Percentiles rank a stretch among this genome's conserved stretches.
Conservation (phyloP, 1,284 basidiomycete species). For the Meripilus lineatus region DNA sequence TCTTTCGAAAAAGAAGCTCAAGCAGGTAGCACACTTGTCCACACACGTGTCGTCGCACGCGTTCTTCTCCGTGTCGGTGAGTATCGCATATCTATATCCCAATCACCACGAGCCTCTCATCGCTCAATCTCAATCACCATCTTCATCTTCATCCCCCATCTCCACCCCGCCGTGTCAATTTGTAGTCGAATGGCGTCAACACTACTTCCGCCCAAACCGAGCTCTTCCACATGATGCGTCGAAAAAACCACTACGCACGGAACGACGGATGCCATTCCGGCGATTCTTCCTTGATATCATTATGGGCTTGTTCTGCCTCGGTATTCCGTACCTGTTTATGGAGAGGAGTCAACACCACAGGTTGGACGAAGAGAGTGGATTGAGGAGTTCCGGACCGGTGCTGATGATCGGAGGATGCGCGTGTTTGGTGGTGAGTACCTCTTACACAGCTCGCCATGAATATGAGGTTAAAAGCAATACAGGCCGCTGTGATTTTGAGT, state of each 20-base stretch:
- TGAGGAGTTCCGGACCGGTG: slow-evolving; percentile 49
- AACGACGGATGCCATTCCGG: slow-evolving; percentile 37
- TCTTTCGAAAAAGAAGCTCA: slow-evolving; percentile 40
- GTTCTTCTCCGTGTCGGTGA: slow-evolving; percentile 63
- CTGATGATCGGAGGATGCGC: slow-evolving; percentile 60
- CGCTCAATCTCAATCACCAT: no score
- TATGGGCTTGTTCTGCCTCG: slow-evolving; percentile 58
- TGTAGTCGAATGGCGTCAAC: slow-evolving; percentile 72
- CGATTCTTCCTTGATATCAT: slow-evolving; percentile 51
- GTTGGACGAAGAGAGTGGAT: slow-evolving; percentile 55
- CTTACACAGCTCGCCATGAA: not conserved
- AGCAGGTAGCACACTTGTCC: slow-evolving; percentile 38
- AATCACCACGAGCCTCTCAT: not conserved
- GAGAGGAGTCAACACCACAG: slow-evolving; percentile 42
- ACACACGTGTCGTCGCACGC: slow-evolving; percentile 63
- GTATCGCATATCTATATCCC: slow-evolving; percentile 20
- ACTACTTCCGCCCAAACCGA: slow-evolving; percentile 57
- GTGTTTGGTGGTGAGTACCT: slow-evolving; percentile 42
- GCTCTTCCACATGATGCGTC: slow-evolving; percentile 50
- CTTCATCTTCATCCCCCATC: no score
- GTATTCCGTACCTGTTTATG: slow-evolving; percentile 68
- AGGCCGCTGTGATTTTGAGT: slow-evolving; percentile 75
- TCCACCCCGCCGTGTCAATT: no score
- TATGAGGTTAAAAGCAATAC: slow-evolving; percentile 4
- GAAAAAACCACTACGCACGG: slow-evolving; percentile 20